A percentile compares a stretch with the other conserved stretches of the same genome.
phyloP scores from a whole-genome alignment of 2,329 filamentous ascomycete genomes.

The Ophiostoma montium region DNA sequence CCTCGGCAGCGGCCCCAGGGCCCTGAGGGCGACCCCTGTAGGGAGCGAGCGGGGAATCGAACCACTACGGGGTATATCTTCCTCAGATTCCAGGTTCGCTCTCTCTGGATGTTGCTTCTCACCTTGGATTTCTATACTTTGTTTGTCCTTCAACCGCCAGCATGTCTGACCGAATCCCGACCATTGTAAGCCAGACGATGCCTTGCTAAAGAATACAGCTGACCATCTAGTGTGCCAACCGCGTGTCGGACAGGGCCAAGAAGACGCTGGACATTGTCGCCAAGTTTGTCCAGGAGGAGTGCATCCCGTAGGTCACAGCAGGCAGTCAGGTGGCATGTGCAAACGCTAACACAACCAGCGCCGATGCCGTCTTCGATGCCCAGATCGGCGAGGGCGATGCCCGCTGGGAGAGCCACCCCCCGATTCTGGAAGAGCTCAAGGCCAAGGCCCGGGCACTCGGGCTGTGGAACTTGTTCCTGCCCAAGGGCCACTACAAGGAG shows the following conservation, averaged over 20 bases:
- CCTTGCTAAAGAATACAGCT: too few relatives aligned
- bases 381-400: conserved; percentile 63
- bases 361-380: conserved; percentile 66
- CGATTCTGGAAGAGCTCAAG: conserved; percentile 82
- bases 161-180: conserved; percentile 33
- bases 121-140: background rate
- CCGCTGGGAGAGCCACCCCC: conserved; percentile 69
- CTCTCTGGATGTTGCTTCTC: background rate
- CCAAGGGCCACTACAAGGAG: conserved; percentile 88
- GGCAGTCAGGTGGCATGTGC: too few relatives aligned
- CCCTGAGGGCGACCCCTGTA: background rate
- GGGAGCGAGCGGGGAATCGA: too few relatives aligned
- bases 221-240: conserved; percentile 22
- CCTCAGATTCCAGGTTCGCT: too few relatives aligned
- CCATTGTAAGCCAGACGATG: conserved; percentile 24
- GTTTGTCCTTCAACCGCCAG: background rate
- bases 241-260: conserved; percentile 73
- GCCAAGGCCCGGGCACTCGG: conserved; percentile 66
- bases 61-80: too few relatives aligned
- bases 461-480: conserved; percentile 97
- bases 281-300: conserved; percentile 96
- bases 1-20: conserved; percentile 8
- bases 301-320: conserved; percentile 47
- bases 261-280: conserved; percentile 77
- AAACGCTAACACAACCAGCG: conserved; percentile 27